These are phyloP conservation scores for Hericium erinaceus DNA, from an alignment of 768 basidiomycete genomes.

Conservation along the genomic window DNA sequence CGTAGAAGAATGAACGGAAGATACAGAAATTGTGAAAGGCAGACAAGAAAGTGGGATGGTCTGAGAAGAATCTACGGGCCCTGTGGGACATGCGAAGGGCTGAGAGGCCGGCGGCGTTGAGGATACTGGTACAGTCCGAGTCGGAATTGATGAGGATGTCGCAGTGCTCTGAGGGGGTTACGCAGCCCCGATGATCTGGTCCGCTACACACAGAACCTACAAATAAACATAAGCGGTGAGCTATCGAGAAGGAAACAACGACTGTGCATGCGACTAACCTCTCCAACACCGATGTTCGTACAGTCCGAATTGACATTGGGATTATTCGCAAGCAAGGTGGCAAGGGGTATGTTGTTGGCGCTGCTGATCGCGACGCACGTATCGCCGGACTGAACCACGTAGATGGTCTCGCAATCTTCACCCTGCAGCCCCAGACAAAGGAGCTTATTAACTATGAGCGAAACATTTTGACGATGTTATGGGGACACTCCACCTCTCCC, in stretches of 20 bases:
- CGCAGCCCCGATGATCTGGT: not conserved
- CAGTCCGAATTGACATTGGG: constrained; percentile 53
- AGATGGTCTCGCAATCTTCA: constrained; percentile 54
- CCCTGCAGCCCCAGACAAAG: constrained; percentile 55
- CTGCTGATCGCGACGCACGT: constrained; percentile 43
- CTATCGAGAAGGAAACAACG: not conserved
- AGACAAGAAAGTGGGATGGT: too few species aligned
- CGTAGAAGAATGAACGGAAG: too few species aligned
- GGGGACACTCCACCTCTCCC: constrained; percentile 15
- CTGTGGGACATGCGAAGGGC: too few species aligned
- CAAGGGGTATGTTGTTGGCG: constrained; percentile 35
- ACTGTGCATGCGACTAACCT: constrained; percentile 35
- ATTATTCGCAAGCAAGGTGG: constrained; percentile 59
- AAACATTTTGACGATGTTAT: not conserved
- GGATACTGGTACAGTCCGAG: too few species aligned
- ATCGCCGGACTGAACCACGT: constrained; percentile 48
- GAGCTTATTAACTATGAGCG: constrained; percentile 2
- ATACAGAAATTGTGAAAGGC: too few species aligned
- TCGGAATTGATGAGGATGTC: too few species aligned
- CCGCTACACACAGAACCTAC: not conserved
- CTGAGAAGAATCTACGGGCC: too few species aligned
- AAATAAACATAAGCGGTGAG: not conserved
- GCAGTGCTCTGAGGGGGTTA: too few species aligned
- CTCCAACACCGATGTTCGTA: constrained; percentile 64
- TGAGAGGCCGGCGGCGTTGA: too few species aligned